Percentiles rank a stretch among this genome's conserved stretches.
Conservation (phyloP, 495 filamentous ascomycete genomes). For the Aspergillus hancockii region DNA sequence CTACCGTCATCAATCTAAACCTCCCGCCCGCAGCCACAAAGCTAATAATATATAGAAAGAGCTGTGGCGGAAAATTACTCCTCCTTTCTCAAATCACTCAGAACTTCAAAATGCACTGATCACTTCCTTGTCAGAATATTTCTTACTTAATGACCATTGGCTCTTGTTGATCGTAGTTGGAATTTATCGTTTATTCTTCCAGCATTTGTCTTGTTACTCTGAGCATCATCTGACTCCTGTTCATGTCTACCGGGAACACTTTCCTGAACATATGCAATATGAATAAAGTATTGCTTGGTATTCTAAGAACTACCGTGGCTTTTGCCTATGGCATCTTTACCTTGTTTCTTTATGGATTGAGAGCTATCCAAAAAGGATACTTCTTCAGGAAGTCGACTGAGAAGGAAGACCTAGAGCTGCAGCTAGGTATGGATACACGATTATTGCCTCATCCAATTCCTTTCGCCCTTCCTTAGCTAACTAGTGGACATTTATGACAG, state of each 20-base stretch:
- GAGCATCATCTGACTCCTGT: background rate
- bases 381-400: slow-evolving; percentile 39
- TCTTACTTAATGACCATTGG: background rate
- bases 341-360: slow-evolving; percentile 28
- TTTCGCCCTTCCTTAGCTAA: background rate
- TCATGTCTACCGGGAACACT: background rate
- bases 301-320: slow-evolving; percentile 19
- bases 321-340: slow-evolving; percentile 41
- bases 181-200: background rate
- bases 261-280: slow-evolving; percentile 19
- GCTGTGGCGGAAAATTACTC: background rate
- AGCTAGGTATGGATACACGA: slow-evolving; percentile 33
- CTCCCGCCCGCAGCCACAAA: slow-evolving; percentile 4
- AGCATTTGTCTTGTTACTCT: background rate
- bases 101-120: background rate
- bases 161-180: background rate
- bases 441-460: background rate
- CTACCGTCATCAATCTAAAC: background rate
- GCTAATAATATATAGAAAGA: background rate
- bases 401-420: slow-evolving; percentile 39
- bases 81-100: background rate
- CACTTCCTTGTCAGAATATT: background rate
- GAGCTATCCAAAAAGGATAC: slow-evolving; percentile 26
- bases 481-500: slow-evolving; percentile 21
- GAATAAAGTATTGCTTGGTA: slow-evolving; percentile 21